Evolutionary conservation across 2,329 filamentous ascomycete species (phyloP).

Genomic region (Fusarium bulbicola): DNA sequence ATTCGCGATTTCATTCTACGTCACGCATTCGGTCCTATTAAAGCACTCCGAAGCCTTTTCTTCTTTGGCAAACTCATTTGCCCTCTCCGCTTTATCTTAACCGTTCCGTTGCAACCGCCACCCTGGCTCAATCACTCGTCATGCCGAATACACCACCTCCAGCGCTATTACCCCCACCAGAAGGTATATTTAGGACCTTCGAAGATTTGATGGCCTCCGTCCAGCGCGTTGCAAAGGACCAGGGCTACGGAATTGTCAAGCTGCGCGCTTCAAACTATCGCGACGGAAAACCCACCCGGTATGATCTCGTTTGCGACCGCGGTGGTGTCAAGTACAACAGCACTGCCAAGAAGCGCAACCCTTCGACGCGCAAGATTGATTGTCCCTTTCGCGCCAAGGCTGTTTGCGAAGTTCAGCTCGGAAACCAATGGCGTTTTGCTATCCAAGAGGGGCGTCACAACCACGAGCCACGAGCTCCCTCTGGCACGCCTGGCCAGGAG

Average conservation of each 20-base stretch:
- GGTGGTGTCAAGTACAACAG: conserved; percentile 72
- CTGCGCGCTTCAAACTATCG: conserved; percentile 71
- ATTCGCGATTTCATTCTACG: conserved; percentile 33
- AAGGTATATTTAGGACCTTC: conserved; percentile 68
- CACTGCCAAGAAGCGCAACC: conserved; percentile 71
- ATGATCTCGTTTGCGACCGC: conserved; percentile 70
- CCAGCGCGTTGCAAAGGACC: conserved; percentile 68
- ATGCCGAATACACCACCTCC: conserved; percentile 60
- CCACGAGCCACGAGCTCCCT: conserved; percentile 66
- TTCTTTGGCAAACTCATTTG: conserved; percentile 20
- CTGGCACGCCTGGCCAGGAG: conserved; percentile 64
- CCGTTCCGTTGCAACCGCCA: conserved; percentile 44
- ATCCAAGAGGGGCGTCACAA: conserved; percentile 69
- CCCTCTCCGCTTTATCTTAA: conserved; percentile 41
- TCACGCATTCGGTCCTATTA: conserved; percentile 11
- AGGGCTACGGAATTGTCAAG: conserved; percentile 71
- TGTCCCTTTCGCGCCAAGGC: conserved; percentile 71
- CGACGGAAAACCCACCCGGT: conserved; percentile 69
- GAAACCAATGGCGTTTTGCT: conserved; percentile 71
- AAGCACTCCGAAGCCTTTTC: conserved; percentile 10
- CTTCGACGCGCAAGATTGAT: conserved; percentile 70
- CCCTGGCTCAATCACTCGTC: conserved; percentile 47
- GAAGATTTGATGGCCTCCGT: conserved; percentile 67
- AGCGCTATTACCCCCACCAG: conserved; percentile 63
- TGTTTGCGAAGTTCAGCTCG: conserved; percentile 69